Evolutionary conservation across 1,284 basidiomycete genomes (phyloP), one percentile per base, ranked within the genome.

Genomic region (Clitocybe nebularis): DNA sequence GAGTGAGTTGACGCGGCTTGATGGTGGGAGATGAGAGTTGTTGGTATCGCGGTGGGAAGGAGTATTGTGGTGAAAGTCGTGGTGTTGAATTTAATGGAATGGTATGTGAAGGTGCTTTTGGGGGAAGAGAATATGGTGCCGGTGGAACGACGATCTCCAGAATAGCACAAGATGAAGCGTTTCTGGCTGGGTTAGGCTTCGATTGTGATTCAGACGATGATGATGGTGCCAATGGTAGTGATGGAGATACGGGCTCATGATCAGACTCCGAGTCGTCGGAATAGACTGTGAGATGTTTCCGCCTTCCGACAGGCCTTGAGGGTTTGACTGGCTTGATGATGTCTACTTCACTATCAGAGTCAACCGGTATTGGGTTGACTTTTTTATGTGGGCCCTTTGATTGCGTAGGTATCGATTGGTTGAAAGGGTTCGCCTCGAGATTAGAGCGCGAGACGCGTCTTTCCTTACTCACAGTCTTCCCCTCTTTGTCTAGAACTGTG

Each of bases 1-100:
- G 84, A 4, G 84, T 87, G n/a, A 85, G 68, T 50, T 71, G 74
- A 16, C 81, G 75, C 10, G 69, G 55, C 47, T 71, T 78, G 21
- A 62, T 46, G 36, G 59, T 41, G 35, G 70, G 67, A 22, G 68
- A 65, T 21, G 61, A 56, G 44, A 66, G 44, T 29, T 47, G 50
- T 22, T 56, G 59, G 51, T 62, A 63, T 41, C 45, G 48, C 14
- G 30, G 49, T 35, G 43, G 45, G 10, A 38, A 38, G 10, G 43
- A 35, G 29, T 32, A 41, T 36, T 50, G 23, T 23, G 45, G 39
- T 33, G 43, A 30, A 38, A 37, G 32, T 49, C 36, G 30, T 35
- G 44, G 23, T 45, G 36, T 40, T 16, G 41, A 11, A 7, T 49
- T 41, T 19, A 45, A 9, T 40, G 41, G 5, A 39, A 41, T 46